phyloP scores from a whole-genome alignment of 805 yeast genomes.

The Citeromyces nyonsensis region DNA sequence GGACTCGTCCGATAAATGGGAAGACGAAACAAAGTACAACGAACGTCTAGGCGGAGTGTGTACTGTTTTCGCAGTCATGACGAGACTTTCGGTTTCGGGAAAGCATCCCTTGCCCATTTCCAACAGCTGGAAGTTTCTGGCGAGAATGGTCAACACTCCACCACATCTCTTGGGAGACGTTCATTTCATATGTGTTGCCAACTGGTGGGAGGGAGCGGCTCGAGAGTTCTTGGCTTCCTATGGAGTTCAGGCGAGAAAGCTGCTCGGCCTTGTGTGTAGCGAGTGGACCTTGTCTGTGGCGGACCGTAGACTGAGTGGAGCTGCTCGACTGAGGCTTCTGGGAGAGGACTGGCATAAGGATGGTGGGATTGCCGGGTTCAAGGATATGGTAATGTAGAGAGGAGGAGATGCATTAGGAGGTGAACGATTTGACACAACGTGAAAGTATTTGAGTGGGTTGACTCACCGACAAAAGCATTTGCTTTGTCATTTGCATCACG shows the following conservation, averaged over 20 bases:
- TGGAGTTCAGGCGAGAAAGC: constrained; percentile 57
- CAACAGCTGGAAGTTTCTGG: constrained; percentile 56
- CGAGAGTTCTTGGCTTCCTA: constrained; percentile 34
- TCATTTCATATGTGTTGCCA: constrained; percentile 55
- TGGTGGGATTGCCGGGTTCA: constrained; percentile 28
- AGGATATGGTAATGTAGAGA: constrained; percentile 18
- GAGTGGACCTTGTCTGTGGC: constrained; percentile 38
- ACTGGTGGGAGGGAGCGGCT: constrained; percentile 90
- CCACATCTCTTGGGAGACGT: constrained; percentile 36
- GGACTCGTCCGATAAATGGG: constrained; percentile 30
- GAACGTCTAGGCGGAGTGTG: constrained; percentile 82
- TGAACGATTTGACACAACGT: neutral
- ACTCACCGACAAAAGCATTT: too few species aligned
- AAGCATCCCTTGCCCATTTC: constrained; percentile 41
- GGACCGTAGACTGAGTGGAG: constrained; percentile 51
- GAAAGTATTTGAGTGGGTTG: too few species aligned
- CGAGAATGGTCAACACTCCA: constrained; percentile 53
- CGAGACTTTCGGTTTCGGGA: constrained; percentile 23
- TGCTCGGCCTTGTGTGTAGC: constrained; percentile 28
- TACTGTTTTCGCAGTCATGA: constrained; percentile 64
- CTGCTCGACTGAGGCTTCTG: constrained; percentile 57
- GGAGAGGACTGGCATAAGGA: constrained; percentile 63
- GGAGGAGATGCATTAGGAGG: neutral
- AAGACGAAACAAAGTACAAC: constrained; percentile 51
- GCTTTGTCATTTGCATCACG: too few species aligned